A percentile compares a stretch with the other conserved stretches of the same genome.
Evolutionary conservation across 2,329 filamentous ascomycete species (phyloP).

Genomic region (Lecanosticta acicola): DNA sequence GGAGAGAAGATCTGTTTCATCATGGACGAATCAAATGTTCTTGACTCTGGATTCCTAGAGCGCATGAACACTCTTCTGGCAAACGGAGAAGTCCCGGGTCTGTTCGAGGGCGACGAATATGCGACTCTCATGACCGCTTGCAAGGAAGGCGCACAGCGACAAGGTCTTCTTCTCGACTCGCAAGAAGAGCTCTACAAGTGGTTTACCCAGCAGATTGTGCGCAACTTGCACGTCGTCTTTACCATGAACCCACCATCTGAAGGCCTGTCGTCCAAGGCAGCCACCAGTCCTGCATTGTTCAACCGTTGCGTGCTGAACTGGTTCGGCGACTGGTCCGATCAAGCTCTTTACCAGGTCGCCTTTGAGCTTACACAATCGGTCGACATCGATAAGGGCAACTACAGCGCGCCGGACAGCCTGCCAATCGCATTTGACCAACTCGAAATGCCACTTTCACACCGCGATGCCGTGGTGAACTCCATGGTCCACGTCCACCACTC

Average conservation of each 20-base stretch:
- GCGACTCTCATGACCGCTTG: conserved; percentile 98
- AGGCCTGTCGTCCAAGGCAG: conserved; percentile 89
- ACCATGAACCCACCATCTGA: conserved; percentile 99
- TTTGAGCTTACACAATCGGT: conserved; percentile 94
- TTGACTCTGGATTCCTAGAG: conserved; percentile 97
- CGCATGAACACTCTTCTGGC: conserved; percentile 98
- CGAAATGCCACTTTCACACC: conserved; percentile 76
- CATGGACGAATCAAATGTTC: conserved; percentile 98
- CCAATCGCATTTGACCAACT: conserved; percentile 88
- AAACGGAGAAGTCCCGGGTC: conserved; percentile 97
- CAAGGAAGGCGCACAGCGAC: conserved; percentile 94
- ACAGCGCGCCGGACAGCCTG: conserved; percentile 80
- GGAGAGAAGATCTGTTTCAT: conserved; percentile 99
- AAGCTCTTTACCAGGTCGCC: conserved; percentile 95
- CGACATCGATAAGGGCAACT: conserved; percentile 84
- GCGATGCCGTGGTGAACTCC: conserved; percentile 88
- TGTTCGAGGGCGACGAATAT: conserved; percentile 98
- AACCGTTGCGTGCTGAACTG: conserved; percentile 99
- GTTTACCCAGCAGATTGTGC: conserved; percentile 99
- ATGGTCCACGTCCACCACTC: conserved; percentile 99
- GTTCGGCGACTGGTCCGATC: conserved; percentile 99
- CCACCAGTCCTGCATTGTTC: conserved; percentile 95
- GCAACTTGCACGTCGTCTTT: conserved; percentile 98
- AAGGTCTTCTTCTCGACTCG: conserved; percentile 90
- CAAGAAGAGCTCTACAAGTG: conserved; percentile 99